These are phyloP conservation scores for Calycina herbarum DNA, from an alignment of 2,329 filamentous ascomycete genomes.

Conservation along the genomic window DNA sequence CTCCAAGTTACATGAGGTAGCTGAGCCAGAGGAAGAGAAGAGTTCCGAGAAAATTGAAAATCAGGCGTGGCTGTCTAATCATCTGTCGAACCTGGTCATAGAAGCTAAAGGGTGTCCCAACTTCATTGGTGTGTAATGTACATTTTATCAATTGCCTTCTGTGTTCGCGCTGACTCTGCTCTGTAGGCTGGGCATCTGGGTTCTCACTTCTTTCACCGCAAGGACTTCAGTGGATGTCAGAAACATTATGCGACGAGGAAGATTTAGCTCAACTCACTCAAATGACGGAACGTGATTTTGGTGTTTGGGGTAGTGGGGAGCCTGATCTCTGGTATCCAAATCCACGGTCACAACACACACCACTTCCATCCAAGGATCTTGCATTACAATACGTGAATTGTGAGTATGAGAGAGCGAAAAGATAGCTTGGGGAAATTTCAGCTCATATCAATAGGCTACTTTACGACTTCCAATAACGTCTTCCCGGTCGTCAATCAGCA, in stretches of 20 bases:
- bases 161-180: conserved; percentile 11
- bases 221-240: conserved; percentile 29
- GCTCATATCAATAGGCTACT: conserved; percentile 24
- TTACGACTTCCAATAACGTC: conserved; percentile 23
- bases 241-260: conserved; percentile 20
- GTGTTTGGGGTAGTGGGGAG: conserved; percentile 18
- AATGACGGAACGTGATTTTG: conserved; percentile 20
- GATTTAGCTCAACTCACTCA: conserved; percentile 21
- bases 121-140: conserved; percentile 25
- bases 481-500: conserved; percentile 25
- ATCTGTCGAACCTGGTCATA: conserved; percentile 28
- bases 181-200: conserved; percentile 28
- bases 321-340: conserved; percentile 25
- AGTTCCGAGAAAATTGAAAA: conserved; percentile 24
- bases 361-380: conserved; percentile 27
- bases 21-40: conserved; percentile 16
- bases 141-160: neutral
- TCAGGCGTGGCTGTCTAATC: conserved; percentile 23
- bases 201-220: conserved; percentile 32
- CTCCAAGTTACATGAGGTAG: conserved; percentile 19
- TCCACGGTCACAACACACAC: conserved; percentile 21
- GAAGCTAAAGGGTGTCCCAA: conserved; percentile 20
- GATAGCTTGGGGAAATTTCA: neutral
- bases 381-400: conserved; percentile 25
- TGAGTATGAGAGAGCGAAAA: conserved; percentile 16